These are phyloP conservation scores for Pseudoturritis turrita DNA, from an alignment of 345 rosid genomes.

Conservation along the genomic window DNA sequence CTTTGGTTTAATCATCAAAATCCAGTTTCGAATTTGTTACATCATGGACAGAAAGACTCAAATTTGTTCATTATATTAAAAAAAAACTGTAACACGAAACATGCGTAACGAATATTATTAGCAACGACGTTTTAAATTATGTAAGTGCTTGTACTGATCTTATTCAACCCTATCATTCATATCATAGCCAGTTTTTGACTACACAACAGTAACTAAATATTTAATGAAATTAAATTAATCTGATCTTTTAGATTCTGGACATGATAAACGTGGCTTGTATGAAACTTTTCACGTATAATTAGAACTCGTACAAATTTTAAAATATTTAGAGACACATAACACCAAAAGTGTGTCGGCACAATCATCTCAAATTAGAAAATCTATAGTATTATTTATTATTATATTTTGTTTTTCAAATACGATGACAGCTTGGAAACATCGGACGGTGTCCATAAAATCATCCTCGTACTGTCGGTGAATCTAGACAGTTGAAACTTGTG, in stretches of 20 bases:
- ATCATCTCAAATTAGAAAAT: conserved; percentile 20
- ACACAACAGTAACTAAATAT: background rate
- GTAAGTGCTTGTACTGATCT: background rate
- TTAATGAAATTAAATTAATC: background rate
- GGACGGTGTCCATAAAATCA: conserved; percentile 38
- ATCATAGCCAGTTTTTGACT: background rate
- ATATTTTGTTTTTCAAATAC: background rate
- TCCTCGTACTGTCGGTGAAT: conserved; percentile 30
- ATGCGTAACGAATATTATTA: background rate
- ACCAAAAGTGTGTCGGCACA: conserved; percentile 34
- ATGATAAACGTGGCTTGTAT: conserved; percentile 18
- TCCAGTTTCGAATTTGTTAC: no score
- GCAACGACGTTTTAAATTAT: background rate
- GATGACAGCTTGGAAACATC: conserved; percentile 37
- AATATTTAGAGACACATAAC: background rate
- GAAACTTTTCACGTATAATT: background rate
- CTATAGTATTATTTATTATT: background rate
- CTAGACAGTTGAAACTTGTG: conserved; percentile 21
- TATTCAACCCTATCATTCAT: background rate
- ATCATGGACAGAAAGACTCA: no score
- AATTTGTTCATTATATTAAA: background rate
- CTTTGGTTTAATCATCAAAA: no score
- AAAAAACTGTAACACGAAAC: background rate
- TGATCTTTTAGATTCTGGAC: background rate
- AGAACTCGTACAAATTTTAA: background rate